These are phyloP conservation scores for Crithidia sp. DNA, from an alignment of 208 protist species.

Conservation along the genomic window DNA sequence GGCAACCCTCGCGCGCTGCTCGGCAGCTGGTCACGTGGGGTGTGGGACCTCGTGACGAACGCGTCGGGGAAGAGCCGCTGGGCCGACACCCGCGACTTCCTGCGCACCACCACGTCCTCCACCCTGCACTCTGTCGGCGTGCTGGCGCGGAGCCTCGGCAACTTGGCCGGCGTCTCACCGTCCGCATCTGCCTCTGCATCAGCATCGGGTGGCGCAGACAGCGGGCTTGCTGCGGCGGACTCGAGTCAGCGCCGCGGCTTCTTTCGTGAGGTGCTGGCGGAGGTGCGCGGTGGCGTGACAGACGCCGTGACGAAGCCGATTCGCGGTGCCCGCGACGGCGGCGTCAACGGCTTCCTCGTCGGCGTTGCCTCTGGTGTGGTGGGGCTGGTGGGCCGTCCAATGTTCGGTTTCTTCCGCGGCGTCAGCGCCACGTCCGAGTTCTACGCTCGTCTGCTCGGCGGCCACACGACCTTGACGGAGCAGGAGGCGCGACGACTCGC, in stretches of 20 bases:
- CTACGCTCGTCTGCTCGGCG: slow-evolving; percentile 37
- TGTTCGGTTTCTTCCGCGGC: slow-evolving; percentile 61
- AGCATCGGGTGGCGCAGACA: background rate
- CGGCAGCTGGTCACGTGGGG: slow-evolving; percentile 56
- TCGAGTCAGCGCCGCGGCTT: slow-evolving; percentile 23
- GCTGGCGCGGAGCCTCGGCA: slow-evolving; percentile 64
- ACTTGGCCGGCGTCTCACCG: slow-evolving; percentile 23
- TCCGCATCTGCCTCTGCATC: too few species aligned
- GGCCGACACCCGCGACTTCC: slow-evolving; percentile 55
- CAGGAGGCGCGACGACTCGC: slow-evolving; percentile 23
- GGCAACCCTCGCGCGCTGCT: slow-evolving; percentile 77
- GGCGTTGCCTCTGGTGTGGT: slow-evolving; percentile 66
- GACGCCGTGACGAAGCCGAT: slow-evolving; percentile 53
- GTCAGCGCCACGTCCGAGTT: slow-evolving; percentile 70
- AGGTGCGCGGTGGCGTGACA: slow-evolving; percentile 44
- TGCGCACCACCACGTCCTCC: slow-evolving; percentile 60
- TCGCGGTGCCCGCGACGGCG: slow-evolving; percentile 42
- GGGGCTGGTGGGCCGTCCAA: slow-evolving; percentile 56
- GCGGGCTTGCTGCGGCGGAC: background rate
- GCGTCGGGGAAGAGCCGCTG: slow-evolving; percentile 41
- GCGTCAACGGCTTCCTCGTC: slow-evolving; percentile 58
- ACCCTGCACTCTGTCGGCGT: slow-evolving; percentile 77
- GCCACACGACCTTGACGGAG: slow-evolving; percentile 22
- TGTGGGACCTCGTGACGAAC: slow-evolving; percentile 56
- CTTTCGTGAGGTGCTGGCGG: slow-evolving; percentile 41